Conservation (phyloP, 768 basidiomycete genomes). For the Boletus sensibilis region DNA sequence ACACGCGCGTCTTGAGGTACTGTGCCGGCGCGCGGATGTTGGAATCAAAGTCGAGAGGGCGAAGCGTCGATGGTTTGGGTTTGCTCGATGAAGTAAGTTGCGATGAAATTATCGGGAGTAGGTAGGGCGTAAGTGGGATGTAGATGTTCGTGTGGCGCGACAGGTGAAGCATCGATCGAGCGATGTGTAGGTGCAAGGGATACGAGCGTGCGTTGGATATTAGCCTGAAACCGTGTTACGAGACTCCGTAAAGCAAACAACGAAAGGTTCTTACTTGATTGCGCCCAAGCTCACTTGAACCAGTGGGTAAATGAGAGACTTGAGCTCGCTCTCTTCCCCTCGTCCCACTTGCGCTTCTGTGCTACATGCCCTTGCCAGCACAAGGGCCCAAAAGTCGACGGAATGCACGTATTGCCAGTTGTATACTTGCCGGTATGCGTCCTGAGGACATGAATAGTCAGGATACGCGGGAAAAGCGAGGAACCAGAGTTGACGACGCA, state of each 20-base stretch:
- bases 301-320: slow-evolving; percentile 90
- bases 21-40: slow-evolving; percentile 84
- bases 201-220: slow-evolving; percentile 89
- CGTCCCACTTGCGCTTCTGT: slow-evolving; percentile 49
- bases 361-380: slow-evolving; percentile 80
- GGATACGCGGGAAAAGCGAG: slow-evolving; percentile 3
- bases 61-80: slow-evolving; percentile 81
- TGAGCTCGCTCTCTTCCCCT: slow-evolving; percentile 70
- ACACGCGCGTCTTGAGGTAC: slow-evolving; percentile 85
- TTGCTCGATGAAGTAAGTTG: slow-evolving; percentile 65
- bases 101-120: slow-evolving; percentile 83
- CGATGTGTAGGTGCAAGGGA: slow-evolving; percentile 91
- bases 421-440: slow-evolving; percentile 92
- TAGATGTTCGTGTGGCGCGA: slow-evolving; percentile 81
- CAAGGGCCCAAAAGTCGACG: slow-evolving; percentile 93
- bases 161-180: slow-evolving; percentile 85
- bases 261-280: slow-evolving; percentile 62
- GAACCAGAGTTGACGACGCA: slow-evolving; percentile 27
- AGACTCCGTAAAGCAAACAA: not conserved
- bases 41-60: slow-evolving; percentile 86
- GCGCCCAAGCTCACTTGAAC: slow-evolving; percentile 94
- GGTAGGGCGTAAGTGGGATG: slow-evolving; percentile 82
- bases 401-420: slow-evolving; percentile 99
- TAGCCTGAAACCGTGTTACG: slow-evolving; percentile 51
- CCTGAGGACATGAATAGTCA: slow-evolving; percentile 42